A percentile compares a stretch with the other conserved stretches of the same genome.
Conservation (phyloP, 257 asterid genomes). For the Salvia splendens region DNA sequence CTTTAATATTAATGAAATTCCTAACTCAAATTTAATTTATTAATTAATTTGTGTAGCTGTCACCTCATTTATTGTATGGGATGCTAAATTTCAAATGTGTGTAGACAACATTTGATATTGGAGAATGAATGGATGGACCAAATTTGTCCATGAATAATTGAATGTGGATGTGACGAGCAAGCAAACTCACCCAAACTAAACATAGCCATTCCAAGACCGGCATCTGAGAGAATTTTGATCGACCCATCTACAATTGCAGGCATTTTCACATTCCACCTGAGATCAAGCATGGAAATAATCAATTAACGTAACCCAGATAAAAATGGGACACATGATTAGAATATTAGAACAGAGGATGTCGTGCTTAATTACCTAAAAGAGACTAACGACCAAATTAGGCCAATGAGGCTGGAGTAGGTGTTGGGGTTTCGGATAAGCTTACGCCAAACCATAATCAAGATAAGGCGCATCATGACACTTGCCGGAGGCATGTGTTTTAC, state of each 20-base stretch:
- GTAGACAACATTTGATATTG: conserved; percentile 17
- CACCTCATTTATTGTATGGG: conserved; percentile 26
- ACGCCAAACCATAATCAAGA: conserved; percentile 99
- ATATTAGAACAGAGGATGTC: not conserved
- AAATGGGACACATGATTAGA: too few relatives aligned
- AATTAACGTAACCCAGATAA: too few relatives aligned
- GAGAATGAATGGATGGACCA: conserved; percentile 38
- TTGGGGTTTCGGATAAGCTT: conserved; percentile 95
- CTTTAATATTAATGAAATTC: too few relatives aligned
- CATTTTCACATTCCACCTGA: conserved; percentile 92
- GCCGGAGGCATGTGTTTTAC: conserved; percentile 94
- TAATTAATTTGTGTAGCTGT: conserved; percentile 28
- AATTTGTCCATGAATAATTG: conserved; percentile 3
- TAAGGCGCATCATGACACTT: conserved; percentile 94
- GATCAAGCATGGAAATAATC: not conserved
- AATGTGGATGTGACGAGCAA: not conserved
- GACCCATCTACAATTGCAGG: conserved; percentile 66
- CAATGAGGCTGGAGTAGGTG: conserved; percentile 94
- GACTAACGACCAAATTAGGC: conserved; percentile 83
- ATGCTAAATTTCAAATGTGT: not conserved
- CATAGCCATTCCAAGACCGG: conserved; percentile 99
- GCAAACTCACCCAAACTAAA: conserved; percentile 74
- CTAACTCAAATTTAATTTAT: not conserved
- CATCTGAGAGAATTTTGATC: conserved; percentile 79
- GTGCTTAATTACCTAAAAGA: conserved; percentile 52